Evolutionary conservation across 2,329 filamentous ascomycete species (phyloP), one percentile per base, ranked within the genome.

Genomic region (Incumbomyces lentus): DNA sequence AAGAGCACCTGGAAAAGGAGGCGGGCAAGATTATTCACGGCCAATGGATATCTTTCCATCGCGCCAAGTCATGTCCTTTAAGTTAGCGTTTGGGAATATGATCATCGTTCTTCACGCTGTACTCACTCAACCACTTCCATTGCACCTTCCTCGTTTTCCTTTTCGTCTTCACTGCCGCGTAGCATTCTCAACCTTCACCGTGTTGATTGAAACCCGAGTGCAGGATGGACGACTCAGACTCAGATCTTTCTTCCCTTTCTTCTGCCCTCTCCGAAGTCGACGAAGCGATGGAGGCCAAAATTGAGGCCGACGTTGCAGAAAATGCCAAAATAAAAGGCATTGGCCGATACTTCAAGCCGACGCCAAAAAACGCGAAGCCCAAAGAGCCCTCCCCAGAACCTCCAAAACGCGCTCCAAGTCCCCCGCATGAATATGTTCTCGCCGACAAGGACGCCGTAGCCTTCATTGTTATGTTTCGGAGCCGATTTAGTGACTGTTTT

Each of bases 391-490:
- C 80, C 56, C 80, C 82, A 52, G 80, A 80, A 48, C 73, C 80
- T 59, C 79, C 78, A 60, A 93, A 92, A 72, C 76, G 90, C 63
- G 81, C 84, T 48, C 82, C 87, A 16, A 95, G 89, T 55, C 90
- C 90, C 56, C 82, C 86, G 7, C 90, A 95, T 65, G 87, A 95
- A 73, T 86, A 84, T 66, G 82, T 87, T 22, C 72, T 95, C 47
- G 87, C 86, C 52, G 90, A 96, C 64, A 95, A 94, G 65, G 77
- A 84, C 52, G 84, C 92, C 62, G 89, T 96, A 69, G 84, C 90
- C 87, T 95, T 98, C 68, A 86, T 98, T 66, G 87, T 96, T 56
- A 95, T 95, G 86, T 98, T 96, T 68, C 81, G 90, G 64, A 84
- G 85, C 66, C 86, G 92, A 61, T 96, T 98, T 67, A 81, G 77